These are phyloP conservation scores for Ascodesmis nigricans DNA, from an alignment of 495 filamentous ascomycete genomes.

Conservation along the genomic window DNA sequence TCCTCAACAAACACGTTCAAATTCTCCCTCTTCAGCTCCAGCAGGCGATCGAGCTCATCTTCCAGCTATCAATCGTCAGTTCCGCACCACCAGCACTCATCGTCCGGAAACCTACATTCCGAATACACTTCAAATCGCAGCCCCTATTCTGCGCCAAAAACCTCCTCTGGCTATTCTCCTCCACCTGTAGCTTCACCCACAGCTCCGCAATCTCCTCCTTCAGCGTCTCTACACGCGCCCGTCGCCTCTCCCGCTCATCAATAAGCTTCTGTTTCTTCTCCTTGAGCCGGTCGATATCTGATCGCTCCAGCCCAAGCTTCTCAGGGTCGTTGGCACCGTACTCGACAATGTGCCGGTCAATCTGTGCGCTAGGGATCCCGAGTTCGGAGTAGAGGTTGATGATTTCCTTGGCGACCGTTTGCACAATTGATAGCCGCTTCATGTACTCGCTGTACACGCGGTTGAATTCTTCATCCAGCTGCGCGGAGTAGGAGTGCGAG, in stretches of 20 bases:
- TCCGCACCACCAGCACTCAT: conserved; percentile 58
- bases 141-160: conserved; percentile 46
- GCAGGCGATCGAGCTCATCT: conserved; percentile 63
- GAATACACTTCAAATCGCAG: conserved; percentile 10
- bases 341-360: conserved; percentile 69
- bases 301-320: conserved; percentile 72
- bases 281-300: conserved; percentile 53
- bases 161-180: conserved; percentile 55
- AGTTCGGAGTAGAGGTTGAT: conserved; percentile 91
- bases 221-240: conserved; percentile 58
- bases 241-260: conserved; percentile 85
- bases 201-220: conserved; percentile 50
- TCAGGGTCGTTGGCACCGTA: conserved; percentile 74
- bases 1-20: conserved; percentile 90
- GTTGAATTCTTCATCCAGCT: conserved; percentile 73
- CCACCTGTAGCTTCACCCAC: conserved; percentile 73
- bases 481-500: conserved; percentile 65
- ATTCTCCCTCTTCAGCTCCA: conserved; percentile 85
- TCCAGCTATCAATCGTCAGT: conserved; percentile 69
- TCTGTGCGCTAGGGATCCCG: conserved; percentile 76
- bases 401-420: conserved; percentile 54
- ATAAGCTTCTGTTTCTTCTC: conserved; percentile 56
- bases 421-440: conserved; percentile 52
- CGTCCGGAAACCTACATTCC: conserved; percentile 24
- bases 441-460: conserved; percentile 89